phyloP scores from a whole-genome alignment of 2,329 filamentous ascomycete genomes.

The Colletotrichum tofieldiae region DNA sequence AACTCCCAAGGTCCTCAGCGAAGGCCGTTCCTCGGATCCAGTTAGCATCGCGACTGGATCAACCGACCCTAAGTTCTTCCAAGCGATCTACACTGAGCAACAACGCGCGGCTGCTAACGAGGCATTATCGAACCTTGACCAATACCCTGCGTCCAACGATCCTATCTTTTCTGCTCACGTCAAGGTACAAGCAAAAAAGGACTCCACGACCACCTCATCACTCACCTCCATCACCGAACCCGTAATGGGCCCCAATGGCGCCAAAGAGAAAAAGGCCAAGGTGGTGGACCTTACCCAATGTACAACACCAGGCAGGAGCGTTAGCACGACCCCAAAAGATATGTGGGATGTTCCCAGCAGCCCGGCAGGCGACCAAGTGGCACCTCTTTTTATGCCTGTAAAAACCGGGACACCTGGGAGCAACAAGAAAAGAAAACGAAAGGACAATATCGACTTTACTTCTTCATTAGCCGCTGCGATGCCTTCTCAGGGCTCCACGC shows the following conservation, averaged over 20 bases:
- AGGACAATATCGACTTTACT: constrained; percentile 24
- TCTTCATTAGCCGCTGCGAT: constrained; percentile 24
- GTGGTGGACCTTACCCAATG: constrained; percentile 52
- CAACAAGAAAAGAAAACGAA: constrained; percentile 34
- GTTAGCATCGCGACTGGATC: constrained; percentile 54
- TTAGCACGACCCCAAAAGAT: constrained; percentile 48
- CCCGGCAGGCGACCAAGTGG: constrained; percentile 47
- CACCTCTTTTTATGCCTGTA: constrained; percentile 19
- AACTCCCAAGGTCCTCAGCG: constrained; percentile 12
- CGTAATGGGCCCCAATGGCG: constrained; percentile 11
- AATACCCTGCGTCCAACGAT: neutral
- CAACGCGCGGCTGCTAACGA: constrained; percentile 48
- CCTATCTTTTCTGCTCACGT: constrained; percentile 6
- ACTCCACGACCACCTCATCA: constrained; percentile 38
- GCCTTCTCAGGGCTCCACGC: constrained; percentile 27
- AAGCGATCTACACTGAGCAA: constrained; percentile 64
- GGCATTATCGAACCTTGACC: neutral
- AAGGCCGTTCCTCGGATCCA: constrained; percentile 47
- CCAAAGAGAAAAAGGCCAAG: constrained; percentile 30
- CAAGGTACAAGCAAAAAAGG: constrained; percentile 4
- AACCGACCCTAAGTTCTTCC: constrained; percentile 65
- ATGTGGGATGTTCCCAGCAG: constrained; percentile 64
- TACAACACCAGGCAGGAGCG: constrained; percentile 50
- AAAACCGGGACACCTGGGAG: constrained; percentile 11
- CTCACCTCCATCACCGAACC: constrained; percentile 51